Evolutionary conservation across 163 green algal genomes (phyloP), one percentile per base, ranked within the genome.

Genomic region (Prototheca wickerhamii): DNA sequence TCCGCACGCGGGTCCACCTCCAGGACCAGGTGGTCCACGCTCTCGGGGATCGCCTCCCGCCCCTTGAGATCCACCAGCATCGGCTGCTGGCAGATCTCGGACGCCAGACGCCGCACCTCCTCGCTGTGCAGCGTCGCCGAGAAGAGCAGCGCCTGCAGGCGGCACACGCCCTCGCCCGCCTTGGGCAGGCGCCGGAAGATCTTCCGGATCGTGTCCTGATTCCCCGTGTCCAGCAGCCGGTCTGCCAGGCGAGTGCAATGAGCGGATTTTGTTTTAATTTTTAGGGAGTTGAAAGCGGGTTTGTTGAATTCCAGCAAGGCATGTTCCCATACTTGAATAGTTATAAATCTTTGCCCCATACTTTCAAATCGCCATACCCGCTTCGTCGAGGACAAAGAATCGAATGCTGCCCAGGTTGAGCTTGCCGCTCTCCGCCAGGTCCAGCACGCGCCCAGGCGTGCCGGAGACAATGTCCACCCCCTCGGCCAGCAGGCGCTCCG

Each of bases 381-480:
- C 72, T 35, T 95, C 88, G 59, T 95, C 88, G 54, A 95, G 71
- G 31, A 95, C 82, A 64, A 91, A 89, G 70, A 91, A 91, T 50
- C 76, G 73, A 52, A 85, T 64, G 10, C 60, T 49, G 63, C 82
- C 71, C 34, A 87, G 60, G 8, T 62, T 30, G 56, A 94, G 75
- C 69, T 91, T 88, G 51, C 84, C 84, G 15, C 32, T 76, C 56
- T 92, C 77, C 0, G 89, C 74, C 42, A 91, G 83, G 54, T 94
- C 85, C 20, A 86, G 73, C 2, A 95, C 60, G 3, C 84, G 72
- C 0, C 78, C 76, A n/a, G 87, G 87, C 3, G 88, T 95, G 34
- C 84, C 88, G 18, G 76, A 73, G 37, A 91, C 80, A n/a, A 94
- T 79, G 59, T 92, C 83, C 46, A 81, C 72, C 1, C 87, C 88